phyloP scores from a whole-genome alignment of 306 rosid genomes.

The Sphenostylis stenocarpa region DNA sequence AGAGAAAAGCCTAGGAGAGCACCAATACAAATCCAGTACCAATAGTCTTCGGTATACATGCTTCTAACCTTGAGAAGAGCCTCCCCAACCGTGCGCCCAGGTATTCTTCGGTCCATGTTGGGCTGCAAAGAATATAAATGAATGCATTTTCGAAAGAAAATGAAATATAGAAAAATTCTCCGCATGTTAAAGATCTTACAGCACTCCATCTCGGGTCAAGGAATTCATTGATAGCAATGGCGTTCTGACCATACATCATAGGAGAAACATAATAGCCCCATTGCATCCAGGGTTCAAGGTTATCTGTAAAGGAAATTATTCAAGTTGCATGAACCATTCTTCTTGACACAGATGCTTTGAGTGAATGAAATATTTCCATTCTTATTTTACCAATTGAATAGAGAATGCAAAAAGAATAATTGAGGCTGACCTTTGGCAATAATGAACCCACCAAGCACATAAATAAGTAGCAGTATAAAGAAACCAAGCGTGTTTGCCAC shows the following conservation, averaged over 20 bases:
- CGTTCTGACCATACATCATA: conserved; percentile 94
- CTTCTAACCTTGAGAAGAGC: conserved; percentile 69
- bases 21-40: conserved; percentile 81
- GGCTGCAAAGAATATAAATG: conserved; percentile 44
- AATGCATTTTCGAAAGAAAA: conserved; percentile 20
- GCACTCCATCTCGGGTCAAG: conserved; percentile 87
- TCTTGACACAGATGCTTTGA: not conserved
- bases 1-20: conserved; percentile 72
- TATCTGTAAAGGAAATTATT: conserved; percentile 48
- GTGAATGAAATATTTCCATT: not conserved
- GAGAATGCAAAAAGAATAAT: not conserved
- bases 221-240: conserved; percentile 86
- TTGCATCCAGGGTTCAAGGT: conserved; percentile 77
- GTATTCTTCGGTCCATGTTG: conserved; percentile 32
- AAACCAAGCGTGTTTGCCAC: conserved; percentile 65
- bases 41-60: conserved; percentile 55
- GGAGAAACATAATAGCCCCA: conserved; percentile 95
- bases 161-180: not conserved
- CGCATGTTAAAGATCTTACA: conserved; percentile 44
- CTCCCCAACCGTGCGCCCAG: conserved; percentile 66
- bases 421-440: conserved; percentile 62
- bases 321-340: conserved; percentile 16
- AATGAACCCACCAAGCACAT: conserved; percentile 88
- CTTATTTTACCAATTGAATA: conserved; percentile 12
- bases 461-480: conserved; percentile 61